Base-by-base conservation (phyloP, 441 rosid genomes). In the Gossypium aridum region DNA sequence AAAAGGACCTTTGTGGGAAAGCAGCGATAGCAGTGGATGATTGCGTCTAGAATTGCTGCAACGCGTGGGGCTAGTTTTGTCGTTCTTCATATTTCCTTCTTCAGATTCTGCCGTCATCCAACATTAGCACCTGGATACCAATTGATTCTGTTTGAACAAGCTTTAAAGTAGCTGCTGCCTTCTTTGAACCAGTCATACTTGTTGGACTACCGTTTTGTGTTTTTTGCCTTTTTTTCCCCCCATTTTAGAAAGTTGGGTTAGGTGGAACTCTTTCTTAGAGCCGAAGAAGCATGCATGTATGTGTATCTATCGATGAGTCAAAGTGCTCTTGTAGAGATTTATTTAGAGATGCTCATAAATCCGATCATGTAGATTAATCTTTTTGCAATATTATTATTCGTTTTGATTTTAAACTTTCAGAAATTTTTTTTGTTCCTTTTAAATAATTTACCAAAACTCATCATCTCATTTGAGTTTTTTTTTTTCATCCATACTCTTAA, bases 141-240 rank as follows among this genome's bases (percentile, higher is more conserved):
- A 54, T 47, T 72, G 57, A 73, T 61, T 55, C 53, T 16, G 10
- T 57, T 19, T 17, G 60, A 39, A 53, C 26, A 64, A 26, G 78
- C 26, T 9, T 61, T 65, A 66, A 54, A 71, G 71, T 64, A 20
- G 37, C 22, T n/a, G 60, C n/a, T 8, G 59, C 43, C 9, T 67
- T 68, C 60, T 22, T 47, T 67, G 78, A 78, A 66, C 12, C 51
- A 55, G 75, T 84, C 56, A 6, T 66, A 13, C 9, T 22, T 13
- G 6, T 12, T 5, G 43, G 19, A 26, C 39, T 61, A 13, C 14
- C 59, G 9, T 49, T 65, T 12, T 13, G 4, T 45, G 19, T 34
- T 66, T 22, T 6, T 66, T 23, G 10, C 54, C n/a, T 43, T 1
- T 13, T 45, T 5, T 20, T 3, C 0, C 0, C 2, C 1, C 0